Evolutionary conservation across 2,329 filamentous ascomycete genomes (phyloP).

Genomic region (Stachybotrys elegans): DNA sequence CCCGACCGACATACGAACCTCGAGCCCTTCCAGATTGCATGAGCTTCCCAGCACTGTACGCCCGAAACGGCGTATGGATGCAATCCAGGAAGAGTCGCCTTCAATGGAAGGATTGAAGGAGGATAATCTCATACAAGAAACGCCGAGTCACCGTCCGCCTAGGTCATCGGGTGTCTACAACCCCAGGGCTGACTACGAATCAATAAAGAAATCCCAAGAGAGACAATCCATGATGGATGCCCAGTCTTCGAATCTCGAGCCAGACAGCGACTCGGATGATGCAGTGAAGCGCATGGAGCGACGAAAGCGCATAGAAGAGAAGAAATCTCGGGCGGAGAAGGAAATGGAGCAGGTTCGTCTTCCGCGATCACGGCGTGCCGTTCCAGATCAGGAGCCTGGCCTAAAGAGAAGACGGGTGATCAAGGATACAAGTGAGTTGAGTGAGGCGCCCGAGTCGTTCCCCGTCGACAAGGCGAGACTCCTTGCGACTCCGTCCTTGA

Average conservation of each 20-base stretch:
- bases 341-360: slow-evolving; percentile 37
- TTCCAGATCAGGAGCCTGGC: slow-evolving; percentile 14
- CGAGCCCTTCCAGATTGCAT: slow-evolving; percentile 33
- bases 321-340: slow-evolving; percentile 33
- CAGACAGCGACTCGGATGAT: slow-evolving; percentile 30
- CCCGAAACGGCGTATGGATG: slow-evolving; percentile 12
- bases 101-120: slow-evolving; percentile 14
- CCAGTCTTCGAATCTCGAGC: slow-evolving; percentile 15
- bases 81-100: slow-evolving; percentile 19
- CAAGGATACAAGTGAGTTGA: too few species aligned
- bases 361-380: slow-evolving; percentile 14
- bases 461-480: too few species aligned
- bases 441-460: too few species aligned
- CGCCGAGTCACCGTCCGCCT: slow-evolving; percentile 21
- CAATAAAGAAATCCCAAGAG: slow-evolving; percentile 41
- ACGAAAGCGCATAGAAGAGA: slow-evolving; percentile 29
- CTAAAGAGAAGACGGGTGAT: slow-evolving; percentile 26
- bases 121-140: slow-evolving; percentile 30
- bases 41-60: slow-evolving; percentile 23
- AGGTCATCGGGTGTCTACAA: slow-evolving; percentile 17
- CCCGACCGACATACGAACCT: slow-evolving; percentile 33
- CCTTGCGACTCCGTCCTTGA: too few species aligned
- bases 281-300: slow-evolving; percentile 26
- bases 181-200: slow-evolving; percentile 39
- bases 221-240: slow-evolving; percentile 23